Base-by-base conservation (phyloP, 164 flowering plant genomes). In the Vitis rupestris region DNA sequence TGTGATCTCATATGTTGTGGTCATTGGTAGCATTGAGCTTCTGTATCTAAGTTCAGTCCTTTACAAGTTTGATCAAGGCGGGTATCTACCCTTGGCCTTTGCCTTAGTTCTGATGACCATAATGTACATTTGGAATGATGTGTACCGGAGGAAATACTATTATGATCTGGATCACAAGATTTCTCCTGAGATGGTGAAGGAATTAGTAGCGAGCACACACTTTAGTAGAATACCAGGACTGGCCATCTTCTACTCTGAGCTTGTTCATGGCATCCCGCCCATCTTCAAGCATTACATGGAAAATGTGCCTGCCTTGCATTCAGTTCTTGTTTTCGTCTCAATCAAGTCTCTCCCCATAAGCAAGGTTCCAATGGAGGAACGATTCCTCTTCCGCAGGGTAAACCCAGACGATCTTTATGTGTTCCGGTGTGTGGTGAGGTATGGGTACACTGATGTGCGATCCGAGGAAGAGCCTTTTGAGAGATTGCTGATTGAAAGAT, bases 211-310 rank as follows among this genome's bases (percentile, higher is more conserved):
- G 0, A 65, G 78, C 37, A 66, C 78, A 1, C 78, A 71, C 30
- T 44, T 83, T 0, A 65, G 68, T 29, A 73, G 90, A 3, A 51
- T 92, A 2, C 89, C 86, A 0, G 91, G 97, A 13, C 73, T 92
- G 0, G 93, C 90, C 23, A 66, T 92, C 62, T 87, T 92, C 77
- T 92, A 90, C 76, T 88, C 94, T 0, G 94, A 90, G 74, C 87
- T 92, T 15, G 97, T 88, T 1, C 93, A 92, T 4, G 95, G 97
- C 1, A 85, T 92, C 31, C 93, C 95, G 3, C 94, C 98, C 5
- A 89, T 92, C 9, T 90, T 90, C 80, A 72, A 79, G 75, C 96
- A 86, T 47, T 92, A 87, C 44, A 71, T 85, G 10, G 80, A 47
- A 0, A 89, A 87, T 65, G 83, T 90, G 4, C 94, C 94, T 0